Percentiles rank a stretch among this genome's conserved stretches.
Conservation (phyloP, 441 rosid species). For the Pelargonium exstipulatum region DNA sequence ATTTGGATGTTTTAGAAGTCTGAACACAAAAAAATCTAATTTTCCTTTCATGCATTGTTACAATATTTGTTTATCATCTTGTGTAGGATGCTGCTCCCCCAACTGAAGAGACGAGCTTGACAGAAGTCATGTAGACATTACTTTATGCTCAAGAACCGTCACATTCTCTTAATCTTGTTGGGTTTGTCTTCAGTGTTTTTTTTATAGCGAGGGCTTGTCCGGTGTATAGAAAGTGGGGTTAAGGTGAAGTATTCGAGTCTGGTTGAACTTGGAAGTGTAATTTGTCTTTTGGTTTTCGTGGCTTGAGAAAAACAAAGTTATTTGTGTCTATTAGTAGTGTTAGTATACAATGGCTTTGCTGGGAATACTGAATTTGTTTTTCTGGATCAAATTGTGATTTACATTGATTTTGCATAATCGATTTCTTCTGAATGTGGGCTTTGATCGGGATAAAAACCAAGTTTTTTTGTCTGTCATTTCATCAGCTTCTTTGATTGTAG, state of each 20-base stretch:
- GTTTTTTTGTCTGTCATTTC: no score
- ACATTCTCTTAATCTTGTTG: not conserved
- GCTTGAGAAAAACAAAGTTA: not conserved
- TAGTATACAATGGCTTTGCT: not conserved
- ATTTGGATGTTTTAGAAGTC: no score
- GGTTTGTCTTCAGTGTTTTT: conserved; percentile 4
- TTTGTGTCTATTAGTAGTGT: not conserved
- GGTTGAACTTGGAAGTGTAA: not conserved
- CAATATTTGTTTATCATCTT: not conserved
- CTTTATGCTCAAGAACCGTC: not conserved
- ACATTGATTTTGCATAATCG: not conserved
- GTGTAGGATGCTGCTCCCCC: conserved; percentile 31
- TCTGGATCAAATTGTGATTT: not conserved
- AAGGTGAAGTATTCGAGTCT: not conserved
- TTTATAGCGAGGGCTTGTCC: not conserved
- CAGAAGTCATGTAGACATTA: conserved; percentile 20
- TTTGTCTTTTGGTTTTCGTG: not conserved
- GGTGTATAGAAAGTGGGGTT: not conserved
- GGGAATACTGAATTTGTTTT: not conserved
- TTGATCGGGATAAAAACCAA: no score
- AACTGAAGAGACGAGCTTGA: conserved; percentile 22
- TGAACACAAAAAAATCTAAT: no score
- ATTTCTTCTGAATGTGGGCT: not conserved
- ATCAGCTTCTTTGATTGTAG: no score
- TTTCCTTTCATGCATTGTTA: no score